Evolutionary conservation across 768 basidiomycete genomes (phyloP).

Genomic region (Porphyrellus cyaneotinctus): DNA sequence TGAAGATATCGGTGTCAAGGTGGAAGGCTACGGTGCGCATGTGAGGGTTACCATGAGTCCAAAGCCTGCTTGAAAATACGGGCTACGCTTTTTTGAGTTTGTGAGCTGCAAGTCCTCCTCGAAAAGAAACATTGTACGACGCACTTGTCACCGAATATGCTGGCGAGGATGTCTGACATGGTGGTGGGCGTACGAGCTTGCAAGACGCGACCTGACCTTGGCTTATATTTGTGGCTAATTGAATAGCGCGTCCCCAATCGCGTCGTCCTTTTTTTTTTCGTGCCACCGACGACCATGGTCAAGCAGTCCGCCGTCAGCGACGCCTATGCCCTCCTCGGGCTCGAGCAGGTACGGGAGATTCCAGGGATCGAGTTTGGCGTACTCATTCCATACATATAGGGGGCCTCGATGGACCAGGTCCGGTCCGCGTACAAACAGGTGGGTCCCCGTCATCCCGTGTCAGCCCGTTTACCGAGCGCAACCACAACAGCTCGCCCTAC

Average conservation of each 20-base stretch:
- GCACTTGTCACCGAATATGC: conserved; percentile 63
- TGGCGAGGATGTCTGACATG: conserved; percentile 32
- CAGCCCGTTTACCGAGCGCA: neutral
- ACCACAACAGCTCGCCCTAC: conserved; percentile 49
- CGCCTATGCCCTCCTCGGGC: conserved; percentile 44
- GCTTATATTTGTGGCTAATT: conserved; percentile 18
- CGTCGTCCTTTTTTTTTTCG: conserved; percentile 19
- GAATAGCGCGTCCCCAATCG: conserved; percentile 26
- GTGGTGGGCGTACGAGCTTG: conserved; percentile 8
- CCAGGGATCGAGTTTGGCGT: neutral
- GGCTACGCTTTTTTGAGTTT: conserved; percentile 56
- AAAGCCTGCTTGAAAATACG: conserved; percentile 97
- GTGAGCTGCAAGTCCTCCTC: conserved; percentile 9
- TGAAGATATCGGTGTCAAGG: conserved; percentile 1
- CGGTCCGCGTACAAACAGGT: conserved; percentile 71
- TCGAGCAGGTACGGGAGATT: conserved; percentile 45
- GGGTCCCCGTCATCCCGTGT: conserved; percentile 7
- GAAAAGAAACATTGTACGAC: conserved; percentile 29
- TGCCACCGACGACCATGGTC: conserved; percentile 30
- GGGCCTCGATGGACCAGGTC: conserved; percentile 56
- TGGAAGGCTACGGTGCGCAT: neutral
- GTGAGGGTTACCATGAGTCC: conserved; percentile 77
- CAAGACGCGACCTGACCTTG: no score
- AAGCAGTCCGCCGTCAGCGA: conserved; percentile 34
- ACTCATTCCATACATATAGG: conserved; percentile 41